Percentiles rank a stretch among this genome's conserved stretches.
Evolutionary conservation across 1,139 yeast genomes (phyloP).

Genomic region (Ogataea hybrid): DNA sequence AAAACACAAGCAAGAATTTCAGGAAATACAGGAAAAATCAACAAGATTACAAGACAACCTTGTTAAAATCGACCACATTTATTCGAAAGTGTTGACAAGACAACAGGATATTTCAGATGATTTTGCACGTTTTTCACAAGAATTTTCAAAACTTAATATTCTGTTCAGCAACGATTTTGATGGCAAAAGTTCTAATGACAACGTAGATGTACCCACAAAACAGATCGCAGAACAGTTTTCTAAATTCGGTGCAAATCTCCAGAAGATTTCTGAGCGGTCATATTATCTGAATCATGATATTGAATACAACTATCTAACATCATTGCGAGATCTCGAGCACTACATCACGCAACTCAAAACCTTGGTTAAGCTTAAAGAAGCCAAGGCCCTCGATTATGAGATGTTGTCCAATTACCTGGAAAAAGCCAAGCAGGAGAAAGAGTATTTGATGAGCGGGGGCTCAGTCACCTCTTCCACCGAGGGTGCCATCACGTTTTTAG

Average conservation of each 20-base stretch:
- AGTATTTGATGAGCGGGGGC: constrained; percentile 54
- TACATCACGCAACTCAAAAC: constrained; percentile 75
- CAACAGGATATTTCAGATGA: constrained; percentile 73
- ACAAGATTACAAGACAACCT: constrained; percentile 84
- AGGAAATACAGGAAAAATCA: constrained; percentile 78
- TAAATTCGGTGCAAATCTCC: constrained; percentile 52
- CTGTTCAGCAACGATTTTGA: constrained; percentile 36
- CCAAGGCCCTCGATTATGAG: constrained; percentile 87
- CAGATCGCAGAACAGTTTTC: constrained; percentile 41
- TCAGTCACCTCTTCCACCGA: constrained; percentile 33
- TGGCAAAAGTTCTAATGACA: constrained; percentile 25
- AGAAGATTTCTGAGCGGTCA: constrained; percentile 45
- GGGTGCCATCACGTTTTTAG: constrained; percentile 32
- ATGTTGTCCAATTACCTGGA: constrained; percentile 76
- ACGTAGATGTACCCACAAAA: constrained; percentile 30
- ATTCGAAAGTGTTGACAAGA: constrained; percentile 67
- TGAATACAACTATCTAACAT: constrained; percentile 79
- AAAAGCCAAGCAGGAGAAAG: constrained; percentile 68
- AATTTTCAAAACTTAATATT: constrained; percentile 64
- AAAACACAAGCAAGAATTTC: constrained; percentile 73
- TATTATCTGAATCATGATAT: constrained; percentile 55
- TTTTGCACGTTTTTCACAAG: constrained; percentile 67
- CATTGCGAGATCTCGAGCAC: constrained; percentile 84
- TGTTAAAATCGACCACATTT: constrained; percentile 72
- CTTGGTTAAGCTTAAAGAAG: constrained; percentile 81